phyloP scores from a whole-genome alignment of 805 yeast genomes.

The Saccharomyces mikatae region DNA sequence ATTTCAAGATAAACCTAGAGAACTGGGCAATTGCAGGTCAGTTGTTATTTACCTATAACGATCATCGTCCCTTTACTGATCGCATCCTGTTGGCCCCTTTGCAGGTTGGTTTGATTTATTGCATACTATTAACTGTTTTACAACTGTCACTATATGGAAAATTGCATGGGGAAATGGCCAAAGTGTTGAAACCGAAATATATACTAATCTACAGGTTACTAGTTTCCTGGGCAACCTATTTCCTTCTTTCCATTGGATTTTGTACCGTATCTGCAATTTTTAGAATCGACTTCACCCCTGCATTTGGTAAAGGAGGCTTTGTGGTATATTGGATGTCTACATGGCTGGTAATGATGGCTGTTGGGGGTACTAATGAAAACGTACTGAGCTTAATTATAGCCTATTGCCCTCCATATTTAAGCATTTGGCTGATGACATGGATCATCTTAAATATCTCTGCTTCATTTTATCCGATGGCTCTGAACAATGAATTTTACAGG shows the following conservation, averaged over 20 bases:
- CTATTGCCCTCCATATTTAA: slow-evolving; percentile 53
- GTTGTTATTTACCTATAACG: slow-evolving; percentile 32
- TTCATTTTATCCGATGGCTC: slow-evolving; percentile 56
- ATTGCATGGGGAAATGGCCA: slow-evolving; percentile 44
- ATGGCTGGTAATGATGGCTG: slow-evolving; percentile 63
- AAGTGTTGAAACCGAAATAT: slow-evolving; percentile 36
- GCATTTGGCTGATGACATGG: slow-evolving; percentile 66
- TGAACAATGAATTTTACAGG: slow-evolving; percentile 48
- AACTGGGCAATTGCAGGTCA: slow-evolving; percentile 22
- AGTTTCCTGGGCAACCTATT: slow-evolving; percentile 44
- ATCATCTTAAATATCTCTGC: slow-evolving; percentile 63
- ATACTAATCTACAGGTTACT: slow-evolving; percentile 46
- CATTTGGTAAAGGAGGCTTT: slow-evolving; percentile 65
- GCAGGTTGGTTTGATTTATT: slow-evolving; percentile 68
- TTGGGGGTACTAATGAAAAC: slow-evolving; percentile 69
- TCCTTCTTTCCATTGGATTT: slow-evolving; percentile 51
- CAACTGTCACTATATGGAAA: slow-evolving; percentile 52
- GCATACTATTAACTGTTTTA: slow-evolving; percentile 66
- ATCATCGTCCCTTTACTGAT: slow-evolving; percentile 44
- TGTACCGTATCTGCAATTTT: slow-evolving; percentile 58
- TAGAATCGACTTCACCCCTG: slow-evolving; percentile 48
- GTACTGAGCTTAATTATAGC: slow-evolving; percentile 45
- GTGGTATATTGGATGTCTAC: slow-evolving; percentile 66
- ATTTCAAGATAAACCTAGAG: slow-evolving; percentile 15
- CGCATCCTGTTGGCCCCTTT: slow-evolving; percentile 54